Percentiles rank a stretch among this genome's conserved stretches.
Conservation (phyloP, 345 rosid species). For the Clarkia xantiana region DNA sequence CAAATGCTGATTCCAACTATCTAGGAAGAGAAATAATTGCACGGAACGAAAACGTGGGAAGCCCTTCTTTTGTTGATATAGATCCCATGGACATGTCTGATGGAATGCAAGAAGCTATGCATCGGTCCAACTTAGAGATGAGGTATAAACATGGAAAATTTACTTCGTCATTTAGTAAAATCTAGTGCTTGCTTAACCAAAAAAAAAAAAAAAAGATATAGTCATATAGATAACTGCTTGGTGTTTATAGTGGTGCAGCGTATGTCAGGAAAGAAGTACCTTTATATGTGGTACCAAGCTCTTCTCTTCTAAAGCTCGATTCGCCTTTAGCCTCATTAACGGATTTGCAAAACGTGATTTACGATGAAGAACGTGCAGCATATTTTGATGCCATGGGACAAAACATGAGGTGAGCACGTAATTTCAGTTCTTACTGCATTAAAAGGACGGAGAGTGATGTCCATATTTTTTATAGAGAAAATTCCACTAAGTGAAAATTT, state of each 20-base stretch:
- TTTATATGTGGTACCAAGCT: conserved; percentile 59
- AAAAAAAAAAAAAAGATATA: no score
- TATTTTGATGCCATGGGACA: conserved; percentile 67
- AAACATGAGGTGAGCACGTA: conserved; percentile 40
- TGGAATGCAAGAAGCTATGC: conserved; percentile 97
- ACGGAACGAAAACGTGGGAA: conserved; percentile 29
- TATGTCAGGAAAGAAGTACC: conserved; percentile 81
- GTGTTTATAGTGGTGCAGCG: conserved; percentile 59
- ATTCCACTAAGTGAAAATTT: no score
- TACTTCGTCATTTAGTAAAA: no score
- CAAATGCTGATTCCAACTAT: conserved; percentile 47
- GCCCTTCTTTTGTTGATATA: conserved; percentile 26
- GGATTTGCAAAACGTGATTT: conserved; percentile 78
- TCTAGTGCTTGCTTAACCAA: no score
- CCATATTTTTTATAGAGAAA: no score
- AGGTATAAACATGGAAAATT: conserved; percentile 34
- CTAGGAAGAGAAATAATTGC: conserved; percentile 32
- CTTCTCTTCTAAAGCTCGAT: conserved; percentile 56
- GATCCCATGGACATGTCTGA: conserved; percentile 97
- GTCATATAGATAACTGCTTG: no score
- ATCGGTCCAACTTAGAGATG: conserved; percentile 83
- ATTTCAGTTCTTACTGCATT: background rate
- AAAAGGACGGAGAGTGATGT: no score
- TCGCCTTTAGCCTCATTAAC: conserved; percentile 65
- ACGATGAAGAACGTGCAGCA: conserved; percentile 77